Evolutionary conservation across 2,329 filamentous ascomycete species (phyloP).

Genomic region (Pseudocercospora cruenta): DNA sequence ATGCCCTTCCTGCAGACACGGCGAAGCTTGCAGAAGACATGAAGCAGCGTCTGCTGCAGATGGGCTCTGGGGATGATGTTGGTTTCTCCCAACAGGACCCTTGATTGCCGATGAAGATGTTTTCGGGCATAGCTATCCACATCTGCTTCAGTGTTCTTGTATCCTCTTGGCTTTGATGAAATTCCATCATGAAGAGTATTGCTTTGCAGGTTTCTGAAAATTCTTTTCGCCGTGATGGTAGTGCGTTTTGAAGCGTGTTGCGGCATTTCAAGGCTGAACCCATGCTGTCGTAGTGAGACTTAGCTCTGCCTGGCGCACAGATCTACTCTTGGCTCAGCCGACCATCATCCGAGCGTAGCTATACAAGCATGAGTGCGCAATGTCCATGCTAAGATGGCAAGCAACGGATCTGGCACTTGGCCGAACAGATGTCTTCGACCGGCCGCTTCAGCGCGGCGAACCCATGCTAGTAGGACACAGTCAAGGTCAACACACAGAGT

Average conservation of each 20-base stretch:
- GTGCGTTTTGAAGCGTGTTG: neutral
- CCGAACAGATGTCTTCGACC: neutral
- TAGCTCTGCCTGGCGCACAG: neutral
- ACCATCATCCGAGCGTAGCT: neutral
- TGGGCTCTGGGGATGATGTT: constrained; percentile 66
- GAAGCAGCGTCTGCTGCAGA: constrained; percentile 63
- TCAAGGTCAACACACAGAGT: neutral
- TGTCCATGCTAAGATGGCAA: neutral
- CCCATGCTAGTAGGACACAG: neutral
- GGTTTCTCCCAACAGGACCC: constrained; percentile 65
- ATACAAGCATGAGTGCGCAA: neutral
- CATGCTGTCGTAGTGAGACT: neutral
- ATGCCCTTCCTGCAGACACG: constrained; percentile 45
- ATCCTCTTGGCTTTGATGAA: neutral
- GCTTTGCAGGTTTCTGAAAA: neutral
- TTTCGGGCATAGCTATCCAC: neutral
- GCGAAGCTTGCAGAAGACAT: constrained; percentile 62
- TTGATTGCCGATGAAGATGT: constrained; percentile 4
- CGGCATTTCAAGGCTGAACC: neutral
- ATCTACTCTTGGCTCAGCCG: neutral
- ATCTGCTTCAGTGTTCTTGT: neutral
- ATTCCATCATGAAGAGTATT: neutral
- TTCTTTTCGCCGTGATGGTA: neutral
- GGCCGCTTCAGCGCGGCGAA: neutral
- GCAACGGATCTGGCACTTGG: neutral